Evolutionary conservation across 2,329 filamentous ascomycete species (phyloP), one percentile per base, ranked within the genome.

Genomic region (Epichloe aotearoae): DNA sequence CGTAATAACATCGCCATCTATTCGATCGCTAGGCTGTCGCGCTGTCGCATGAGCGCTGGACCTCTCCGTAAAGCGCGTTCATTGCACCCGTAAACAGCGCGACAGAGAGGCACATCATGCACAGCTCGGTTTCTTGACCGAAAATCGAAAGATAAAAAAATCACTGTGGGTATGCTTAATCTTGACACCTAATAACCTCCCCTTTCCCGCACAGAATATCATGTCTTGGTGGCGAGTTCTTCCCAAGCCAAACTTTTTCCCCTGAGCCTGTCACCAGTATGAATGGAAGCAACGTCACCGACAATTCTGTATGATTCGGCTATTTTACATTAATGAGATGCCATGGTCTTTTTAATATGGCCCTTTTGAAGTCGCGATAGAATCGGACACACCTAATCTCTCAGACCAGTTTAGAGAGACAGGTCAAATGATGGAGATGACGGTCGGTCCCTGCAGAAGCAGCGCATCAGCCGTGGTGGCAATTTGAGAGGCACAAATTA

Each of bases 81-180:
- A 60, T 62, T 57, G 30, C 54, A 64, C 52, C 55, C 63, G 64
- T 66, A 66, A 66, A 64, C 61, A 59, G 57, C 63, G 55, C 57
- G 55, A 57, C 55, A 61, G 58, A 56, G 53, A 54, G 52, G 42
- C 47, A 44, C 52, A 43, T 37, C 14, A 49, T 49, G 47, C 40
- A 19, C 19, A 30, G 19, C 33, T 44, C 33, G 33, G 47, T 14
- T 26, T 19, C 30, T 19, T 37, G 50, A 51, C 47, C 50, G 48
- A 50, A 44, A 50, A 60, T 60, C 49, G 58, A 61, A 55, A 56
- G 57, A 57, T 56, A 55, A 39, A 55, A 55, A 20, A 59, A 46
- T 54, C 55, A 50, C 52, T 50, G 53, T 53, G 64, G 63, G 64
- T 66, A 66, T 66, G 64, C 58, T 55, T 50, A 39, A 56, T 54